Base-by-base conservation (phyloP, 2,329 filamentous ascomycete genomes). In the Colletotrichum falcatum region DNA sequence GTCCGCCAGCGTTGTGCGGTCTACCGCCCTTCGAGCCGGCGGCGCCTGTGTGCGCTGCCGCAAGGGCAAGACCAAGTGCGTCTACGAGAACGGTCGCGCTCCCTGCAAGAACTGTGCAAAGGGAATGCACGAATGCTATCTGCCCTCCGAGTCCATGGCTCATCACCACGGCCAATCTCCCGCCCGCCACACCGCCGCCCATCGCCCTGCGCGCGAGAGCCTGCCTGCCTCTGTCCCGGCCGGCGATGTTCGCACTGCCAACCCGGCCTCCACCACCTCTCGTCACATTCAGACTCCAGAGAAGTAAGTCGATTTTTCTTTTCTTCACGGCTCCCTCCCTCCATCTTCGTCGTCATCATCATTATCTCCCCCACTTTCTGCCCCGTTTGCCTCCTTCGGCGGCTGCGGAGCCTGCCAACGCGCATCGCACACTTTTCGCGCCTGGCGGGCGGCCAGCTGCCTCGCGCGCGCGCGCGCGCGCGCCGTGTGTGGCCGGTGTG, bases 71-170 rank as follows among this genome's bases (percentile, higher is more conserved):
- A 90, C 88, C 62, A 89, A 89, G 76, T 90, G 88, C 73, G 87
- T 89, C 75, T 90, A 90, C 80, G 88, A 89, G 73, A 89, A 88
- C 75, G 87, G 87, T 61, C 83, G 87, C 77, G 86, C 87, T n/a
- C 88, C 88, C 16, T 90, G 88, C 82, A 88, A 88, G 77, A 90
- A 90, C 79, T 90, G 88, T 79, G 86, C 87, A 58, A 90, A 90
- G 79, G 88, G 88, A 70, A 86, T 89, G 86, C 88, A 90, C 78
- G 87, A 89, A 66, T 90, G 88, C 80, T 90, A 89, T 77, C 80
- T 90, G 26, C 88, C 88, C 48, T 89, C 87, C 37, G 88, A 89
- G 80, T 87, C 84, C 71, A 86, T 88, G 83, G 84, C 85, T 73
- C 87, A 89, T 77, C 85, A 88, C 73, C 87, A 88, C 74, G 87